Conservation (phyloP, 106 monocot genomes). For the Amphibolis antarctica region DNA sequence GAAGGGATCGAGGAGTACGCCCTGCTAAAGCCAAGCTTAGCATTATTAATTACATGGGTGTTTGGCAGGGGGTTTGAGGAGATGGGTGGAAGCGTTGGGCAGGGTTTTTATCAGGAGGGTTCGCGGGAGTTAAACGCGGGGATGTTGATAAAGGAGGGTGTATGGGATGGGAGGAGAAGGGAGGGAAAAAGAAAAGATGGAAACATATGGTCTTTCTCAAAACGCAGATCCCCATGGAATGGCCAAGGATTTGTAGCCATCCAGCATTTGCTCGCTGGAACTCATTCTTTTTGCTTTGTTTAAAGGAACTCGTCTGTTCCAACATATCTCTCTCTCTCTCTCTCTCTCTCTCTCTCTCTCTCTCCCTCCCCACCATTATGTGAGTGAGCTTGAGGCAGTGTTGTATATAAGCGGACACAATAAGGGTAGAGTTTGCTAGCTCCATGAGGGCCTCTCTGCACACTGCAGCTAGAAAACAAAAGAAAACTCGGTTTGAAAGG, state of each 20-base stretch:
- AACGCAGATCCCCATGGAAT: slow-evolving; percentile 97
- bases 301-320: slow-evolving; percentile 26
- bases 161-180: not conserved
- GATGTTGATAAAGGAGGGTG: no score
- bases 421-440: slow-evolving; percentile 1
- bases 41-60: slow-evolving; percentile 6
- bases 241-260: slow-evolving; percentile 18
- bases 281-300: slow-evolving; percentile 66
- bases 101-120: slow-evolving; percentile 5
- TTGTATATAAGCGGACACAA: not conserved
- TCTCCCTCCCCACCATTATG: not conserved
- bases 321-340: not conserved
- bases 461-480: slow-evolving; percentile 18
- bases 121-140: slow-evolving; percentile 15
- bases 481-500: slow-evolving; percentile 16
- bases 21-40: not conserved
- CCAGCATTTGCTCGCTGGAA: slow-evolving; percentile 37
- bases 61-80: no score
- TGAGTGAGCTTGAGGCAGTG: not conserved
- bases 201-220: slow-evolving; percentile 49
- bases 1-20: not conserved
- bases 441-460: slow-evolving; percentile 1
- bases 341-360: slow-evolving; percentile 7
- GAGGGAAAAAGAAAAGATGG: slow-evolving; percentile 31
- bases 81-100: no score